Conservation (phyloP, 148 eudicot species). For the Amaranthus palmeri region DNA sequence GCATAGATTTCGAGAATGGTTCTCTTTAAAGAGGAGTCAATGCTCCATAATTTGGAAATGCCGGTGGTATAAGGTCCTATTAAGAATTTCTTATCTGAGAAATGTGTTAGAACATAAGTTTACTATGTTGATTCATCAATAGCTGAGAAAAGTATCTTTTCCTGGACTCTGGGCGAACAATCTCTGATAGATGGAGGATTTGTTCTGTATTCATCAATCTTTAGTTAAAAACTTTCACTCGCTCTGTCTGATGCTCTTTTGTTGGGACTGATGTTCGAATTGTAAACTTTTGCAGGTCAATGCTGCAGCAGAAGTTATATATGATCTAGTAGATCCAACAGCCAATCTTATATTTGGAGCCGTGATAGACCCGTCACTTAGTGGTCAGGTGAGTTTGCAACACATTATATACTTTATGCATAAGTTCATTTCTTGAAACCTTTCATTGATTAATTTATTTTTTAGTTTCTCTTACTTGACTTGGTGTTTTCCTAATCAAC, state of each 20-base stretch:
- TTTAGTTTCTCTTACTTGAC: too few relatives aligned
- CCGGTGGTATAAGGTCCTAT: not conserved
- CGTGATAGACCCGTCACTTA: constrained; percentile 83
- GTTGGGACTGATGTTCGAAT: not conserved
- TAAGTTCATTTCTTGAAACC: not conserved
- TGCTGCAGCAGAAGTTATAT: constrained; percentile 98
- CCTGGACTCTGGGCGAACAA: not conserved
- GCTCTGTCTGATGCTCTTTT: not conserved
- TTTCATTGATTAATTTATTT: not conserved
- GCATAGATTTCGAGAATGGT: not conserved
- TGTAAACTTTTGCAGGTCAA: constrained; percentile 59
- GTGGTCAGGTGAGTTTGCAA: constrained; percentile 70
- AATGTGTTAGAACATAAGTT: not conserved
- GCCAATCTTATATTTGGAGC: constrained; percentile 98
- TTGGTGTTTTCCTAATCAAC: too few relatives aligned
- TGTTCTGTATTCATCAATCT: not conserved
- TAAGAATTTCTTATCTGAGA: not conserved
- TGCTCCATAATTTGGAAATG: not conserved
- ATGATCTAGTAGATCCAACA: constrained; percentile 97
- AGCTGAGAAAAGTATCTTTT: not conserved
- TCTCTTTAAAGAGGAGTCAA: not conserved
- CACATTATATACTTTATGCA: not conserved
- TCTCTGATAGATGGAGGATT: not conserved
- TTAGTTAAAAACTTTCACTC: not conserved
- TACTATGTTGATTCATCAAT: not conserved